phyloP scores from a whole-genome alignment of 495 filamentous ascomycete genomes.

The Melanomma pulvis-pyrius region DNA sequence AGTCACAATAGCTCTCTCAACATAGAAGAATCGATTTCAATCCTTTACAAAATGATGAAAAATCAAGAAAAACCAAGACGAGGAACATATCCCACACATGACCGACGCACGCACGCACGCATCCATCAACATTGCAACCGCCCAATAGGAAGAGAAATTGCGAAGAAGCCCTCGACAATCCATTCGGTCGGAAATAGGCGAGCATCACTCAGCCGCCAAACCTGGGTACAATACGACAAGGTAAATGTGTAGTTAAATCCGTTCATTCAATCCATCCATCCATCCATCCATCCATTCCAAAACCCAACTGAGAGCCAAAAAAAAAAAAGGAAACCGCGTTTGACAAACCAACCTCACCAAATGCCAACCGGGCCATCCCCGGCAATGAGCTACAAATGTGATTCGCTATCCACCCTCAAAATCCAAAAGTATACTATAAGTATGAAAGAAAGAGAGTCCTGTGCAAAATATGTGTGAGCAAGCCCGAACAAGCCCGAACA shows the following conservation, averaged over 20 bases:
- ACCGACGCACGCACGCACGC: too few species aligned
- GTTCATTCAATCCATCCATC: background rate
- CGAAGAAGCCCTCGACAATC: too few species aligned
- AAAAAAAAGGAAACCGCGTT: background rate
- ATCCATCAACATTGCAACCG: too few species aligned
- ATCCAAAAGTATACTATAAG: constrained; percentile 2
- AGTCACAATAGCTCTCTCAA: too few species aligned
- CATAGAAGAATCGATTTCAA: too few species aligned
- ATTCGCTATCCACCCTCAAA: background rate
- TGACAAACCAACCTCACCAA: background rate
- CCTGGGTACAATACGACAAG: background rate
- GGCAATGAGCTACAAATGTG: background rate
- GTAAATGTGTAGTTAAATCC: background rate
- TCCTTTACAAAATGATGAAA: too few species aligned
- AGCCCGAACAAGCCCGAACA: background rate
- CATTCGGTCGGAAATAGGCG: too few species aligned
- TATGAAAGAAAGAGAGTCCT: background rate
- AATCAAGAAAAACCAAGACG: too few species aligned
- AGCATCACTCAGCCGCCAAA: background rate
- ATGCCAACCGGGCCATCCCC: background rate
- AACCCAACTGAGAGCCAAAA: background rate
- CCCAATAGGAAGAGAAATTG: too few species aligned
- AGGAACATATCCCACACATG: too few species aligned
- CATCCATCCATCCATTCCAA: background rate
- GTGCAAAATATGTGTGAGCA: background rate